These are phyloP conservation scores for Dianthus caryophyllus DNA, from an alignment of 148 eudicot species.

Conservation along the genomic window DNA sequence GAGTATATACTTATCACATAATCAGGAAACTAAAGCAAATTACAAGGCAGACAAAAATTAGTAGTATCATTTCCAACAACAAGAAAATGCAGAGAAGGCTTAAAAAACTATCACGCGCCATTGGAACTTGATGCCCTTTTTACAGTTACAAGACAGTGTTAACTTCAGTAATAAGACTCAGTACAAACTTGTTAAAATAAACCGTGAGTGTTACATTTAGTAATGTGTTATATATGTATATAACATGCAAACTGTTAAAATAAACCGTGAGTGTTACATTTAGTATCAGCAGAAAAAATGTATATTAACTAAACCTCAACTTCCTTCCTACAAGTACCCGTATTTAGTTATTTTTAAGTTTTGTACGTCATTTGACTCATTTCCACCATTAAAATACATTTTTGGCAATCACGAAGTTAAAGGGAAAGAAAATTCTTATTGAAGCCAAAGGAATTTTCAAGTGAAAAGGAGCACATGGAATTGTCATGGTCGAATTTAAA, in stretches of 20 bases:
- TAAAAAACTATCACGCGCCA: conserved; percentile 24
- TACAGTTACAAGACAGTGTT: conserved; percentile 19
- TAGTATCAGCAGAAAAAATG: no score
- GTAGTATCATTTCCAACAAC: conserved; percentile 21
- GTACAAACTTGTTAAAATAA: not conserved
- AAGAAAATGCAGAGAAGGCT: conserved; percentile 5
- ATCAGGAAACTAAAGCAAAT: conserved; percentile 13
- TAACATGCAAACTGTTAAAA: conserved; percentile 1
- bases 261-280: not conserved
- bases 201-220: no score
- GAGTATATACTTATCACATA: not conserved
- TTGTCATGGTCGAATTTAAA: not conserved
- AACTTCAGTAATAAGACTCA: not conserved
- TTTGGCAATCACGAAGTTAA: not conserved
- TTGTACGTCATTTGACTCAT: not conserved
- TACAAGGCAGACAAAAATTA: conserved; percentile 18
- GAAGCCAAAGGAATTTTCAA: not conserved
- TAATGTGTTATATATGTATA: not conserved
- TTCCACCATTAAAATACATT: not conserved
- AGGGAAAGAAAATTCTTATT: not conserved
- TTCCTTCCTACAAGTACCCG: not conserved
- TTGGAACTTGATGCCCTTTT: conserved; percentile 58
- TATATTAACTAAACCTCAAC: not conserved
- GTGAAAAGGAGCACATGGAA: not conserved
- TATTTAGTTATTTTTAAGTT: no score